A percentile compares a stretch with the other conserved stretches of the same genome.
These are phyloP conservation scores for Apiospora saccharicola DNA, from an alignment of 2,329 filamentous ascomycete genomes.

Conservation along the genomic window DNA sequence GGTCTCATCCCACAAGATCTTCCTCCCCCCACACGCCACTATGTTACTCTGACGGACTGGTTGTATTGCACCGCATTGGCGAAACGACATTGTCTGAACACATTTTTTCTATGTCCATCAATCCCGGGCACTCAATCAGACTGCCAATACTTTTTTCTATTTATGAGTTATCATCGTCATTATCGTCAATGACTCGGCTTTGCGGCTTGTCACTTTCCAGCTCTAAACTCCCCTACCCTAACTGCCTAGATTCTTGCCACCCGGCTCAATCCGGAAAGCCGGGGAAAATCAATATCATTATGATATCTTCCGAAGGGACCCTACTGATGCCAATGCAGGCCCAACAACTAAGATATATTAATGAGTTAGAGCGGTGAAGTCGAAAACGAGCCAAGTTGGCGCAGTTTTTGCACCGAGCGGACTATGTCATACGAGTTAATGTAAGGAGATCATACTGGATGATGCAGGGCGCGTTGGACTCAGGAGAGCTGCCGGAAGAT, in stretches of 20 bases:
- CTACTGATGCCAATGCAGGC: background rate
- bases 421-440: background rate
- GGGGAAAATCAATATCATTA: background rate
- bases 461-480: background rate
- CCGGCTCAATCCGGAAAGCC: slow-evolving; percentile 11
- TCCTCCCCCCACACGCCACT: slow-evolving; percentile 9
- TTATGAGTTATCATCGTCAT: background rate
- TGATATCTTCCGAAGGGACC: background rate
- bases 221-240: background rate
- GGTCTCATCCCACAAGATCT: slow-evolving; percentile 16
- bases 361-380: background rate
- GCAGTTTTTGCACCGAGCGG: background rate
- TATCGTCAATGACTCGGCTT: background rate
- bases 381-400: background rate
- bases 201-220: background rate
- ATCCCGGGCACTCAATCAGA: background rate
- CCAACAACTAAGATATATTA: background rate
- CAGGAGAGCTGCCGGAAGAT: background rate
- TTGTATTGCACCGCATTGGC: background rate
- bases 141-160: background rate
- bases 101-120: background rate
- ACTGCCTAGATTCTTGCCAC: background rate
- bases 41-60: background rate
- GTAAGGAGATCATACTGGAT: slow-evolving; percentile 2
- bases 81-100: background rate